These are phyloP conservation scores for Plasmodium gaboni DNA, from an alignment of 169 alveolate genomes.

Conservation along the genomic window DNA sequence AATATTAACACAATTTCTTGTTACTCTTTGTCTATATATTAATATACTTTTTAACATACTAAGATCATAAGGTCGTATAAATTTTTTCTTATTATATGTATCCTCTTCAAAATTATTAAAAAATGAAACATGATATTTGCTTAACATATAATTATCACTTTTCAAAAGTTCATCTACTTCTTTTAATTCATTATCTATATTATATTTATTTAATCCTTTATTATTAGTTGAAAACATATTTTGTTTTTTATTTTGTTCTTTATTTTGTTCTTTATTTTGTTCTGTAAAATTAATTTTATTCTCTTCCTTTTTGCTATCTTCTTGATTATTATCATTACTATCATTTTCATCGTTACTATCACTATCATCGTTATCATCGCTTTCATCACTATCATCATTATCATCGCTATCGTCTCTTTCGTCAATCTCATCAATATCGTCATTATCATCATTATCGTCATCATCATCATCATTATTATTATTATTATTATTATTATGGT, in stretches of 20 bases:
- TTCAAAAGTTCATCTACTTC: too few species aligned
- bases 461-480: not conserved
- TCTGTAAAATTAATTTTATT: not conserved
- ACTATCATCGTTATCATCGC: not conserved
- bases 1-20: slow-evolving; percentile 16
- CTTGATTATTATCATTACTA: not conserved
- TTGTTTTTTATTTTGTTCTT: slow-evolving; percentile 17
- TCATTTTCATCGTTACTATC: not conserved
- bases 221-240: slow-evolving; percentile 2
- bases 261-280: slow-evolving; percentile 4
- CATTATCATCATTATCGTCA: not conserved
- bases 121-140: not conserved
- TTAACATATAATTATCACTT: too few species aligned
- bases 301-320: not conserved
- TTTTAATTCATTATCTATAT: not conserved
- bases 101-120: slow-evolving; percentile 11
- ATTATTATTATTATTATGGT: not conserved
- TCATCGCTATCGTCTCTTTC: not conserved
- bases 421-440: not conserved
- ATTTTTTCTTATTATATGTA: slow-evolving; percentile 10
- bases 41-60: slow-evolving; percentile 19
- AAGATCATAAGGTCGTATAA: slow-evolving; percentile 40
- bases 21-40: slow-evolving; percentile 32
- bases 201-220: slow-evolving; percentile 27
- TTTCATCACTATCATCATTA: not conserved